Base-by-base conservation (phyloP, 768 basidiomycete species). In the Chalciporus pseudorubinellus region DNA sequence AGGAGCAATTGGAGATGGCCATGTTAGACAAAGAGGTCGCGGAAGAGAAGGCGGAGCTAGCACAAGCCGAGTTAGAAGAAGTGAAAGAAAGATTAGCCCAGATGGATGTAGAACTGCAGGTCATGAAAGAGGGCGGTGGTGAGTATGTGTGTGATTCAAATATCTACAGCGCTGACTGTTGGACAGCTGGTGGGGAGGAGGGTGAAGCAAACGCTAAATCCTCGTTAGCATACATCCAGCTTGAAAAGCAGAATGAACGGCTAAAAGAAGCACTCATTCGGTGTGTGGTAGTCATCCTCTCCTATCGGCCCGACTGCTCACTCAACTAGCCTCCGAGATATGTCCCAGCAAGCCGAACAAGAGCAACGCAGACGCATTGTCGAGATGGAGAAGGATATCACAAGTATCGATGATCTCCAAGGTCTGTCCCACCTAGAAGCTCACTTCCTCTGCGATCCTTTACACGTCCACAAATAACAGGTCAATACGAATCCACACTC, bases 21-120 rank as follows among this genome's bases (percentile, higher is more conserved):
- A 90, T 90, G 79, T 71, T 99, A 59, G 97, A 99, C 66, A 93
- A 92, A 71, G 97, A 99, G 67, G 84, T 98, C 34, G 95, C 95
- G 0, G 97, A 98, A 64, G 95, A 98, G 68, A 83, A 83, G 52
- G 86, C 89, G 0, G 95, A 98, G 68, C 64, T 82, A 2, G 85
- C 85, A 0, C 86, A 92, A 64, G 69, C 76, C 0, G 92, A 94
- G 63, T 62, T 94, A 44, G 91, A 89, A 59, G 87, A 85, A 47
- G 63, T 87, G 52, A 87, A 78, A 60, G 95, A 98, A 70, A 81
- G 77, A 58, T 55, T 92, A 43, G 90, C 88, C 6, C 80, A 87
- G 41, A 57, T 87, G 26, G 88, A 97, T 63, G 86, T 97, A 13
- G 95, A 98, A 67, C 72, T 93, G 40, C 82, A 82, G 11, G 87